Percentiles rank a stretch among this genome's conserved stretches.
Evolutionary conservation across 805 yeast species (phyloP).

Genomic region (Cyberlindnera saturnus): DNA sequence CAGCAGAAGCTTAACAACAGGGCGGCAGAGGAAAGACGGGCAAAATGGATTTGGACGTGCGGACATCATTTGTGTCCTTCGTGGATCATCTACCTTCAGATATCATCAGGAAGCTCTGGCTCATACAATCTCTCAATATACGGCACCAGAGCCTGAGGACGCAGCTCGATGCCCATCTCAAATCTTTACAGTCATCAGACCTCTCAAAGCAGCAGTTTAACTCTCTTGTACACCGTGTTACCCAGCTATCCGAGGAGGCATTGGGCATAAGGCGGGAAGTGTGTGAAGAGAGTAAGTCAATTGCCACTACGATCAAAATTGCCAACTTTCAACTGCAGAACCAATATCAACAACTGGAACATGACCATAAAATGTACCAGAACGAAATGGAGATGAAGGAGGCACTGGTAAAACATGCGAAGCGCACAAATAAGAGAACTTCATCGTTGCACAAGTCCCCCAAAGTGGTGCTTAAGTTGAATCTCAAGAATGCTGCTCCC

Average conservation of each 20-base stretch:
- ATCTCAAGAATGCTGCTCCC: background rate
- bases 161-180: conserved; percentile 12
- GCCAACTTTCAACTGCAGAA: conserved; percentile 18
- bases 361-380: conserved; percentile 21
- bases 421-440: conserved; percentile 17
- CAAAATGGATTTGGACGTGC: conserved; percentile 26
- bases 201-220: background rate
- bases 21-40: background rate
- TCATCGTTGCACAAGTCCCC: conserved; percentile 1
- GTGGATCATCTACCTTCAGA: conserved; percentile 40
- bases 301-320: conserved; percentile 16
- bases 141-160: conserved; percentile 13
- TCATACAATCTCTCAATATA: conserved; percentile 30
- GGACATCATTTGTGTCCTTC: conserved; percentile 31
- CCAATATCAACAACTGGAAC: conserved; percentile 21
- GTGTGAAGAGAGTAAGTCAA: conserved; percentile 24
- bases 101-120: conserved; percentile 35
- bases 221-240: background rate
- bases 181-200: conserved; percentile 3
- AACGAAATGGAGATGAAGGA: conserved; percentile 19
- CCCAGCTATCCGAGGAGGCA: conserved; percentile 13
- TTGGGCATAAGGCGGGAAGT: conserved; percentile 24
- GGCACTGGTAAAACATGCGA: conserved; percentile 10
- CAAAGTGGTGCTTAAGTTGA: conserved; percentile 1
- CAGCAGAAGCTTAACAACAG: background rate